These are phyloP conservation scores for Deinandra increscens DNA, from an alignment of 129 eudicot genomes.

Conservation along the genomic window DNA sequence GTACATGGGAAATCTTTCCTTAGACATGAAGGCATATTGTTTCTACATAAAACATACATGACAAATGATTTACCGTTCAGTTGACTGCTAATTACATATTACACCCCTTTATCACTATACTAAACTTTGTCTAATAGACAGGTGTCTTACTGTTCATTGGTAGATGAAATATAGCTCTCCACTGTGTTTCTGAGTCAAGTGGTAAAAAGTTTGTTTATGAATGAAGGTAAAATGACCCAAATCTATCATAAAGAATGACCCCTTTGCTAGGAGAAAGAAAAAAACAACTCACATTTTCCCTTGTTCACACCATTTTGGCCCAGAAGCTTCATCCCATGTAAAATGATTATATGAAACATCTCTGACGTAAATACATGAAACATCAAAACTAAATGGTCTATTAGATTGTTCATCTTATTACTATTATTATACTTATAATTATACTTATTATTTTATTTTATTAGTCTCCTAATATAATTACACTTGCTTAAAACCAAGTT, in stretches of 20 bases:
- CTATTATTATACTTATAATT: too few relatives aligned
- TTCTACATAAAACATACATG: slow-evolving; percentile 24
- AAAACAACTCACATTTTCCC: slow-evolving; percentile 51
- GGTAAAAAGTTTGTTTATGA: too few relatives aligned
- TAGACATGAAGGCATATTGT: slow-evolving; percentile 45
- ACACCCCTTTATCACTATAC: too few relatives aligned
- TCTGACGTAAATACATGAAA: too few relatives aligned
- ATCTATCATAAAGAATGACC: not conserved
- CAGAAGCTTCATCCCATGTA: slow-evolving; percentile 41
- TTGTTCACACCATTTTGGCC: slow-evolving; percentile 47
- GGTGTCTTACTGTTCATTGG: slow-evolving; percentile 47
- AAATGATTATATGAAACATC: slow-evolving; percentile 67
- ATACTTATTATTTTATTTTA: too few relatives aligned
- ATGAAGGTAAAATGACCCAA: too few relatives aligned
- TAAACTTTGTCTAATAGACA: too few relatives aligned
- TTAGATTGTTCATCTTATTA: too few relatives aligned
- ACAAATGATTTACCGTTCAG: not conserved
- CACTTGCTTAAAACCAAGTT: too few relatives aligned
- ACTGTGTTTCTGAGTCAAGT: slow-evolving; percentile 56
- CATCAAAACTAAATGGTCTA: too few relatives aligned
- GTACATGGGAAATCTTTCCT: slow-evolving; percentile 61
- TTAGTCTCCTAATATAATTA: too few relatives aligned
- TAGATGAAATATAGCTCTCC: slow-evolving; percentile 55
- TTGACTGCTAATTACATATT: too few relatives aligned
- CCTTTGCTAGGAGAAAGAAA: slow-evolving; percentile 6